These are phyloP conservation scores for Penicillium janthinellum DNA, from an alignment of 2,329 filamentous ascomycete genomes.

Conservation along the genomic window DNA sequence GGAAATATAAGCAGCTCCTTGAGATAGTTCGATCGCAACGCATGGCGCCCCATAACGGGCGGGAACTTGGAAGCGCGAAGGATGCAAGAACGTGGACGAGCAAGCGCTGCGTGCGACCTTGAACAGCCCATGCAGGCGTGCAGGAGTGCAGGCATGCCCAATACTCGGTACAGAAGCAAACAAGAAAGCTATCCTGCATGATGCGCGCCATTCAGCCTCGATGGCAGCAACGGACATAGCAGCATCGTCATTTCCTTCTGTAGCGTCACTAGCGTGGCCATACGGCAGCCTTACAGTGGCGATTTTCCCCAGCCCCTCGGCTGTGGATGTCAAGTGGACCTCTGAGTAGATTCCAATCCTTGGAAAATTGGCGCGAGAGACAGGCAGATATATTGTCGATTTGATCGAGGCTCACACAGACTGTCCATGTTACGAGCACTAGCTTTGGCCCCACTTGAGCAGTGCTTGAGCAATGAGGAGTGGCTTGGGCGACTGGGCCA, in stretches of 20 bases:
- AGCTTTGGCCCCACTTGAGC: not conserved
- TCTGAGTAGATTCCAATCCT: not conserved
- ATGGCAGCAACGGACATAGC: not conserved
- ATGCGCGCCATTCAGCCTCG: slow-evolving; percentile 19
- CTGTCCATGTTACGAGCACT: not conserved
- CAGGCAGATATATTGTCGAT: not conserved
- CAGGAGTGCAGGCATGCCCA: not conserved
- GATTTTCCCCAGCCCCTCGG: not conserved
- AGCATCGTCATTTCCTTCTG: not conserved
- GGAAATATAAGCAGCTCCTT: not conserved
- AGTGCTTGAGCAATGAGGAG: not conserved
- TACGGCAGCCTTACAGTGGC: not conserved
- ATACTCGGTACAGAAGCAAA: slow-evolving; percentile 14
- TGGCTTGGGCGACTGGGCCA: not conserved
- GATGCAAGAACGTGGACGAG: slow-evolving; percentile 15
- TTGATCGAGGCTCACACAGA: not conserved
- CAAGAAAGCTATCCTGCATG: slow-evolving; percentile 24
- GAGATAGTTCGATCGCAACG: not conserved
- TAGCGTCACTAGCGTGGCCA: not conserved
- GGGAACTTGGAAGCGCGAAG: not conserved
- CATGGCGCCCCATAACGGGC: not conserved
- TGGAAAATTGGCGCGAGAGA: slow-evolving; percentile 6
- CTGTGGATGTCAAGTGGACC: not conserved
- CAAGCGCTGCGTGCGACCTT: slow-evolving; percentile 3
- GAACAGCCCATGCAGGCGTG: not conserved